Evolutionary conservation across 805 yeast species (phyloP), one percentile per base, ranked within the genome.

Genomic region (Cyberlindnera lachancei): DNA sequence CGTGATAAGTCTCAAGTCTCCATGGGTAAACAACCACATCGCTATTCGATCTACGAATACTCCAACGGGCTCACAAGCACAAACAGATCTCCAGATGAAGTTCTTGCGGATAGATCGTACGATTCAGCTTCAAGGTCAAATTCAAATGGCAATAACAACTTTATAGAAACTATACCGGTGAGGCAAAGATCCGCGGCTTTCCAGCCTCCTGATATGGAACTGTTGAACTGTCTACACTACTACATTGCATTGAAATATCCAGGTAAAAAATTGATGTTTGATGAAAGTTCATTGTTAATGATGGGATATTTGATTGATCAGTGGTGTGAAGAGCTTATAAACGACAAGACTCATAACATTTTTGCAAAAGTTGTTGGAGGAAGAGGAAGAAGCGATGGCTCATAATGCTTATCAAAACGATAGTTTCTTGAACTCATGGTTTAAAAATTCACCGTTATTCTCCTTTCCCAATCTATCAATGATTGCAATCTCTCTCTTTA

Each of bases 241-340:
- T 62, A 55, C 36, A 47, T 53, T 1, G 49, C 40, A 2, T 18
- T 22, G 15, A 37, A 36, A 22, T 41, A 25, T 16, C 59, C 61
- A 1, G 50, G 49, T 14, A 37, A 50, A 23, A 27, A 36, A 3
- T 36, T 45, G 7, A 23, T 43, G 11, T 52, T 62, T 31, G 68
- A 63, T 33, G 68, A 61, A 27, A 50, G 61, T 7, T 53, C 62
- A 13, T 35, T 63, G 35, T 37, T 63, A 14, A 47, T 59, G 1
- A n/a, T 61, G 18, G 64, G 66, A 0, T 38, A 54, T 16, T 30
- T 63, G 8, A 44, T 63, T 14, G 67, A 62, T 22, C 42, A 56
- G 28, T 61, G 65, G 66, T 43, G 59, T 3, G 51, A 50, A 12
- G 61, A 59, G 26, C 13, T 25, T 8, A 16, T 44, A 2, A 30